Evolutionary conservation across 2,329 filamentous ascomycete genomes (phyloP).

Genomic region (Penicillium sp.): DNA sequence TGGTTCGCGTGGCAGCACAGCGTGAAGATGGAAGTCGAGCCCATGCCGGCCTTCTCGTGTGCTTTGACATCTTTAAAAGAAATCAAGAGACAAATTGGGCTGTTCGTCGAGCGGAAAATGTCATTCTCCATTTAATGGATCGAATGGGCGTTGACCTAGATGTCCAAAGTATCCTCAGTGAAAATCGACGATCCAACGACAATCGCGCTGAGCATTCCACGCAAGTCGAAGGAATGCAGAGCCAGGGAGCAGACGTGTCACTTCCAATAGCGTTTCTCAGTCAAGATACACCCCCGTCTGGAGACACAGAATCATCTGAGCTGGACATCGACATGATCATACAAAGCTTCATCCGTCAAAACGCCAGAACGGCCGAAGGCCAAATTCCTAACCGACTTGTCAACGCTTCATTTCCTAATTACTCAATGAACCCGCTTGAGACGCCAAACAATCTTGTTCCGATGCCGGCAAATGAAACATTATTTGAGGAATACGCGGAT

Average conservation of each 20-base stretch:
- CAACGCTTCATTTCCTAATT: background rate
- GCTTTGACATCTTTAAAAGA: conserved; percentile 52
- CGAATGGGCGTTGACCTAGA: conserved; percentile 42
- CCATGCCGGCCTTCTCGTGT: conserved; percentile 48
- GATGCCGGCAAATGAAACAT: conserved; percentile 5
- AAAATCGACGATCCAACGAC: background rate
- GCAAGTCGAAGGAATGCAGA: conserved; percentile 8
- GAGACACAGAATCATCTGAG: conserved; percentile 33
- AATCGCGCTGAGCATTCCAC: background rate
- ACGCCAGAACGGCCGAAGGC: conserved; percentile 15
- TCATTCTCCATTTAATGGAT: conserved; percentile 53
- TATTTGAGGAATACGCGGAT: conserved; percentile 12
- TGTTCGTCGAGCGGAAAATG: conserved; percentile 50
- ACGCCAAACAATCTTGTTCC: background rate
- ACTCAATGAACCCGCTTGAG: background rate
- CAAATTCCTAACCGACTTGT: conserved; percentile 1
- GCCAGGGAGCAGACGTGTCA: conserved; percentile 2
- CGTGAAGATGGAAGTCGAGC: conserved; percentile 46
- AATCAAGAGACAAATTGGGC: conserved; percentile 58
- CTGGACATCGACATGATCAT: conserved; percentile 50
- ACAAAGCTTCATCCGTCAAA: conserved; percentile 46
- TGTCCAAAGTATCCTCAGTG: background rate
- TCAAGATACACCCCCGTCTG: conserved; percentile 10
- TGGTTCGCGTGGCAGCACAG: conserved; percentile 56
- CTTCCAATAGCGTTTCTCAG: background rate